These are phyloP conservation scores for Desmodesmus armatus DNA, from an alignment of 139 green algal species.

Conservation along the genomic window DNA sequence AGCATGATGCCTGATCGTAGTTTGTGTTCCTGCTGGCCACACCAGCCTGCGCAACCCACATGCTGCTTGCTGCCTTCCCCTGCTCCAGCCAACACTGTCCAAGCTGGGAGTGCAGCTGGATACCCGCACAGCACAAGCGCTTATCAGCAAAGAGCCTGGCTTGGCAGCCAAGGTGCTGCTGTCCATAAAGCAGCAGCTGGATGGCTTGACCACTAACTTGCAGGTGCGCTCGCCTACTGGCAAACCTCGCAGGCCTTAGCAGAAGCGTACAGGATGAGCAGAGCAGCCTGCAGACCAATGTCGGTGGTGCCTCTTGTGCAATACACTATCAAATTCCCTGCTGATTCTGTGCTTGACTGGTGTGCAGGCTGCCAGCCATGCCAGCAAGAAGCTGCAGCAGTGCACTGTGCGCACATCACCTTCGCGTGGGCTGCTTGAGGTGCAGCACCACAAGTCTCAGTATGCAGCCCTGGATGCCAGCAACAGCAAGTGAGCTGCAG, in stretches of 20 bases:
- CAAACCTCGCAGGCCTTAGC: too few relatives aligned
- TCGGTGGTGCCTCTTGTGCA: not conserved
- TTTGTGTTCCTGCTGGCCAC: not conserved
- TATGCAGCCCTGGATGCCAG: conserved; percentile 55
- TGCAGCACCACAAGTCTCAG: conserved; percentile 54
- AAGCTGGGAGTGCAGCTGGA: conserved; percentile 72
- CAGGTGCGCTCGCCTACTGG: conserved; percentile 36
- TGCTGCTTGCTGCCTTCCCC: not conserved
- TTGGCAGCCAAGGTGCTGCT: conserved; percentile 72
- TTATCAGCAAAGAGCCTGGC: conserved; percentile 75
- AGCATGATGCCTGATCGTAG: not conserved
- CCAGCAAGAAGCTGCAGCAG: conserved; percentile 29
- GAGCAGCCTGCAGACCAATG: not conserved
- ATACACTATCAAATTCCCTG: not conserved
- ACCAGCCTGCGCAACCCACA: not conserved
- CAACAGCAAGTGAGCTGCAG: conserved; percentile 54
- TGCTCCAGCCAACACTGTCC: conserved; percentile 63
- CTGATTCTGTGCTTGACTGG: too few relatives aligned
- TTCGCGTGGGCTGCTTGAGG: conserved; percentile 66
- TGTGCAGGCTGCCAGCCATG: conserved; percentile 31
- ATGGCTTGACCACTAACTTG: conserved; percentile 58
- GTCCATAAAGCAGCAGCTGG: conserved; percentile 67
- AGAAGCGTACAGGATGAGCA: not conserved
- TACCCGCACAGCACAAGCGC: conserved; percentile 59
- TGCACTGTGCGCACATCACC: conserved; percentile 40